Evolutionary conservation across 2,329 filamentous ascomycete species (phyloP), one percentile per base, ranked within the genome.

Genomic region (Volutella citrinella): DNA sequence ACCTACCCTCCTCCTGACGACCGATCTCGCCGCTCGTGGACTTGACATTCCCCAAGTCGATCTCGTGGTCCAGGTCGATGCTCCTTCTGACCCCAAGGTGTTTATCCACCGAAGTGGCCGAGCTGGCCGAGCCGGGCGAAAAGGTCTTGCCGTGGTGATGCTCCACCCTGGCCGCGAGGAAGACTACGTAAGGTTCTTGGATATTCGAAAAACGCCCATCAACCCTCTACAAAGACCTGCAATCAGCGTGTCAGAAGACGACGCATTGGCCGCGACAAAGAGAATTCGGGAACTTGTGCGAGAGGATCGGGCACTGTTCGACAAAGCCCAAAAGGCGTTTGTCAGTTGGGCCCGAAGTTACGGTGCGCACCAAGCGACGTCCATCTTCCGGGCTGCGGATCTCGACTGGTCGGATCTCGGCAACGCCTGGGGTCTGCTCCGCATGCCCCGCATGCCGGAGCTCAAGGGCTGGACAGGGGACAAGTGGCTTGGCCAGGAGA

Each of bases 341-440:
- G 91, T 97, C 15, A 91, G 85, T 55, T 97, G 89, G 86, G 80
- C 95, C 2, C 80, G 89, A 56, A 85, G 87, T 48, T 97, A 97
- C 65, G 85, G 80, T 56, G 94, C 93, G 53, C 93, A 97, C 54
- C 81, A 90, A 47, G 89, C 91, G 2, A 83, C 80, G 40, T 94
- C 88, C 53, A 97, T 98, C 48, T 98, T 98, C 69, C 80, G 85
- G 10, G 69, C 88, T 3, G 61, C 72, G 4, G 88, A 94, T 52
- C 71, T 96, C 12, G 83, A 95, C 59, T 98, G 93, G 93, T 66
- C 74, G 6, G 84, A 89, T 33, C 71, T 93, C 1, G 91, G 82
- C 1, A 72, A 79, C 34, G 85, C 84, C 1, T 98, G 91, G 87
- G 93, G 87, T 3, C 70, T 98, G 1, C 70, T 96, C 3, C 82